Base-by-base conservation (phyloP, 345 rosid species). In the Moringa oleifera region DNA sequence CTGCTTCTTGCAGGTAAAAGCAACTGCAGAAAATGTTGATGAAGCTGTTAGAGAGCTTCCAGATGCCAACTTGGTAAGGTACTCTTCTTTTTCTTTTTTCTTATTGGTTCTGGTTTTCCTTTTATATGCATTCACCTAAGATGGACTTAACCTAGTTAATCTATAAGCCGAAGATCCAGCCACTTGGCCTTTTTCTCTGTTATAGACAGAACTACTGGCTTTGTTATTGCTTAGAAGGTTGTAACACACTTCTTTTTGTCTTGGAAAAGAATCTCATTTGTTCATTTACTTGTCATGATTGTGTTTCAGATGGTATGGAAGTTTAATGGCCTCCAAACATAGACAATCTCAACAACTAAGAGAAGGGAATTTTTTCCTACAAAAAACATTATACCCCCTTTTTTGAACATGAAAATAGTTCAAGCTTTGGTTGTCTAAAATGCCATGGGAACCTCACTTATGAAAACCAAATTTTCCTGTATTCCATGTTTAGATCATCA, bases 11-110 rank as follows among this genome's bases (percentile, higher is more conserved):
- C 80, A 90, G 99, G 97, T 94, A 58, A 94, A 90, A 83, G 87
- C 88, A 69, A 94, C 99, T 51, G 99, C 99, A 68, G 96, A 85
- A 79, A 94, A 90, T 75, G 99, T 94, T 51, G 82, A 94, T 75
- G 97, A 83, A 71, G 99, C 99, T 61, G 96, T 86, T 75, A 79
- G 95, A 71, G 99, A 94, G 71, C 96, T 94, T 73, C 99, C 99
- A 37, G 99, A 90, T 71, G 96, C 99, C 83, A 94, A 94, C 80
- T 73, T 64, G 96, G 99, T 94, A 90, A 84, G 95, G 88, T 79
- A 80, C 75, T 82, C 82, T 64, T 62, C 74, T 64, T 77, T 23
- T 19, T 36, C n/a, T n/a, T n/a, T n/a, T n/a, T n/a, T n/a, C n/a
- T n/a, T n/a, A n/a, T n/a, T n/a, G n/a, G n/a, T n/a, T n/a, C n/a